Percentiles rank a stretch among this genome's conserved stretches.
Evolutionary conservation across 2,329 filamentous ascomycete genomes (phyloP).

Genomic region (Stachybotrys elegans): DNA sequence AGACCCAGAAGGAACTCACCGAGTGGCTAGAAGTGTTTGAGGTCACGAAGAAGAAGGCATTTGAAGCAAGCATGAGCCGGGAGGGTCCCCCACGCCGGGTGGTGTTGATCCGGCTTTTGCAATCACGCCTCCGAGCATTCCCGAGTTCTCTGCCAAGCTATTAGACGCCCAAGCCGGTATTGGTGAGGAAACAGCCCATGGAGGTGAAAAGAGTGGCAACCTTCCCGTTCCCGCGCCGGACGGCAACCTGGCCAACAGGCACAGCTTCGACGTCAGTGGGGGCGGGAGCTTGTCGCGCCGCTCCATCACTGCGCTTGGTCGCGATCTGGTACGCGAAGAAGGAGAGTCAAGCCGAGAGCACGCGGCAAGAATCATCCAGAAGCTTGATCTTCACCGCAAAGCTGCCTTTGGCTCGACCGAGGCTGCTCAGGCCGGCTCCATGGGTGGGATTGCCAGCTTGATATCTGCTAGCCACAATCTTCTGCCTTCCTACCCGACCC

Average conservation of each 20-base stretch:
- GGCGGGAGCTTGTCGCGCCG: conserved; percentile 39
- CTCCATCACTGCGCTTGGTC: conserved; percentile 48
- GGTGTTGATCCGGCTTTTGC: conserved; percentile 75
- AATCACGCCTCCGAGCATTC: conserved; percentile 80
- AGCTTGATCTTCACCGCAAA: conserved; percentile 84
- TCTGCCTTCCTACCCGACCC: conserved; percentile 54
- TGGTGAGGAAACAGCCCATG: conserved; percentile 41
- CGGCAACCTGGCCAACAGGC: conserved; percentile 46
- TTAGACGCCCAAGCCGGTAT: conserved; percentile 59
- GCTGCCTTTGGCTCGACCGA: conserved; percentile 49
- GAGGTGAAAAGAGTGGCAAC: conserved; percentile 56
- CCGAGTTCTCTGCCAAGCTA: conserved; percentile 82
- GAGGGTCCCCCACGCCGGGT: conserved; percentile 41
- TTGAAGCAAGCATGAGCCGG: conserved; percentile 64
- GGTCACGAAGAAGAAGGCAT: conserved; percentile 84
- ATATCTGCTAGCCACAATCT: conserved; percentile 81
- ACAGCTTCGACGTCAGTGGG: conserved; percentile 65
- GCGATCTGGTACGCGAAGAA: conserved; percentile 54
- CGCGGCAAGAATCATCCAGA: conserved; percentile 85
- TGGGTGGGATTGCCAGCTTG: conserved; percentile 72
- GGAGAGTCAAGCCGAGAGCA: conserved; percentile 75
- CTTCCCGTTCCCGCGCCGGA: conserved; percentile 61
- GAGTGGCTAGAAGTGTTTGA: conserved; percentile 95
- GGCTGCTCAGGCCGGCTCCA: conserved; percentile 31
- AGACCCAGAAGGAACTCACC: conserved; percentile 86